Evolutionary conservation across 1,284 basidiomycete genomes (phyloP).

Genomic region (Ustilago bromivora): DNA sequence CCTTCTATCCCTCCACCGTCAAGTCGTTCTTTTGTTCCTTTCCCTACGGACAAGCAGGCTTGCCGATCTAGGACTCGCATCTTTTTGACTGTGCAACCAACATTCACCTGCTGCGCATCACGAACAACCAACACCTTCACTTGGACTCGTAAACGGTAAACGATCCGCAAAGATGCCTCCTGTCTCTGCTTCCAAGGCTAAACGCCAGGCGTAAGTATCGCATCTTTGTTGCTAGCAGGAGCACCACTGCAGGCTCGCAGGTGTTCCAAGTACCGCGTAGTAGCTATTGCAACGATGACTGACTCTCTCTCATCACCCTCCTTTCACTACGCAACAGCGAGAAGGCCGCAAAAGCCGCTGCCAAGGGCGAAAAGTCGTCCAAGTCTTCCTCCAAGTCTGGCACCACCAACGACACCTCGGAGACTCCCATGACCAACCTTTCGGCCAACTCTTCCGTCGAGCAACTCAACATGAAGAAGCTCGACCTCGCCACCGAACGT

Average conservation of each 20-base stretch:
- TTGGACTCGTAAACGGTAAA: constrained; percentile 4
- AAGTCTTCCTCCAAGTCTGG: constrained; percentile 57
- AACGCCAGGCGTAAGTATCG: constrained; percentile 68
- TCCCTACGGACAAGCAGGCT: constrained; percentile 33
- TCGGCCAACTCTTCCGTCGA: constrained; percentile 57
- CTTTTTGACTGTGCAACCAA: neutral
- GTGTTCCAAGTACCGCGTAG: neutral
- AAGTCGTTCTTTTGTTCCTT: constrained; percentile 8
- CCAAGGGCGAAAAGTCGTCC: constrained; percentile 62
- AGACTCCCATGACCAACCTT: constrained; percentile 59
- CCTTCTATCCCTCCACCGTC: neutral
- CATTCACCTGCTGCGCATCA: constrained; percentile 24
- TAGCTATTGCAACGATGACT: neutral
- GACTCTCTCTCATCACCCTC: neutral
- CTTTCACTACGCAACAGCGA: constrained; percentile 48
- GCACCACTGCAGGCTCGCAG: neutral
- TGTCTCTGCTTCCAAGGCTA: constrained; percentile 69
- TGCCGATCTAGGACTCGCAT: constrained; percentile 28
- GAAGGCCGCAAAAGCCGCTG: constrained; percentile 67
- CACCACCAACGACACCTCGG: constrained; percentile 53
- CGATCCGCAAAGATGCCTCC: constrained; percentile 53
- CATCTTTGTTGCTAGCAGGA: neutral
- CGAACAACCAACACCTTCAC: constrained; percentile 1
- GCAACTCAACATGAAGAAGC: constrained; percentile 68
- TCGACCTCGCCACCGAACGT: constrained; percentile 66